These are phyloP conservation scores for Tolypocladium capitatum DNA, from an alignment of 2,329 filamentous ascomycete species.

Conservation along the genomic window DNA sequence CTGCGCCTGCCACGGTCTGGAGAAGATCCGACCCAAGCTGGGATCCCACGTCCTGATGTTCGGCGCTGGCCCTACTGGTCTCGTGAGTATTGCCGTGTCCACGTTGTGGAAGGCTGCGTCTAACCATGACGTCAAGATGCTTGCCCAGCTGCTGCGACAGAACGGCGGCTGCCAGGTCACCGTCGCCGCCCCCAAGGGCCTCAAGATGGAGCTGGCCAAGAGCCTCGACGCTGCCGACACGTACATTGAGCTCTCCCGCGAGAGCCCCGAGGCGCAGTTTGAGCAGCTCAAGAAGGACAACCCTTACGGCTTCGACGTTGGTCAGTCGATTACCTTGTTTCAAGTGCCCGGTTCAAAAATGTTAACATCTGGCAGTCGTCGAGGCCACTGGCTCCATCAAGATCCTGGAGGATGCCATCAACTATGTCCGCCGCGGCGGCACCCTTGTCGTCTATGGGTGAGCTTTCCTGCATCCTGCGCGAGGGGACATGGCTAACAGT, in stretches of 20 bases:
- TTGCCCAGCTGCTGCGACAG: slow-evolving; percentile 48
- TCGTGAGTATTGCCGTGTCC: slow-evolving; percentile 25
- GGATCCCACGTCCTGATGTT: slow-evolving; percentile 54
- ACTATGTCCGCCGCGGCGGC: slow-evolving; percentile 58
- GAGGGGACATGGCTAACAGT: slow-evolving; percentile 1
- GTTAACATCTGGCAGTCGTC: slow-evolving; percentile 29
- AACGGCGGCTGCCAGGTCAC: slow-evolving; percentile 59
- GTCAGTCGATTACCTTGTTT: slow-evolving; percentile 11
- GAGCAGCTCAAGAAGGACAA: slow-evolving; percentile 48
- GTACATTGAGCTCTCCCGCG: slow-evolving; percentile 40
- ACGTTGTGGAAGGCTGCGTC: background rate
- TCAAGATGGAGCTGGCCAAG: slow-evolving; percentile 58
- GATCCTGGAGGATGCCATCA: slow-evolving; percentile 57
- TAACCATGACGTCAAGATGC: slow-evolving; percentile 19
- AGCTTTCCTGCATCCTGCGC: background rate
- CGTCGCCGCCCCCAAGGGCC: slow-evolving; percentile 52
- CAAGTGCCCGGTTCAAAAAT: background rate
- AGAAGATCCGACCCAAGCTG: slow-evolving; percentile 54
- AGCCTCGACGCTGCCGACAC: slow-evolving; percentile 39
- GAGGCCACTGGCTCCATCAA: slow-evolving; percentile 57
- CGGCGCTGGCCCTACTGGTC: slow-evolving; percentile 53
- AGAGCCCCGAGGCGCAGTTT: slow-evolving; percentile 45
- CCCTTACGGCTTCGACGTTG: slow-evolving; percentile 62
- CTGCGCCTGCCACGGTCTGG: slow-evolving; percentile 57
- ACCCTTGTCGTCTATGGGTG: slow-evolving; percentile 56